A percentile compares a stretch with the other conserved stretches of the same genome.
Conservation (phyloP, 495 filamentous ascomycete genomes). For the Neurospora cerealis region DNA sequence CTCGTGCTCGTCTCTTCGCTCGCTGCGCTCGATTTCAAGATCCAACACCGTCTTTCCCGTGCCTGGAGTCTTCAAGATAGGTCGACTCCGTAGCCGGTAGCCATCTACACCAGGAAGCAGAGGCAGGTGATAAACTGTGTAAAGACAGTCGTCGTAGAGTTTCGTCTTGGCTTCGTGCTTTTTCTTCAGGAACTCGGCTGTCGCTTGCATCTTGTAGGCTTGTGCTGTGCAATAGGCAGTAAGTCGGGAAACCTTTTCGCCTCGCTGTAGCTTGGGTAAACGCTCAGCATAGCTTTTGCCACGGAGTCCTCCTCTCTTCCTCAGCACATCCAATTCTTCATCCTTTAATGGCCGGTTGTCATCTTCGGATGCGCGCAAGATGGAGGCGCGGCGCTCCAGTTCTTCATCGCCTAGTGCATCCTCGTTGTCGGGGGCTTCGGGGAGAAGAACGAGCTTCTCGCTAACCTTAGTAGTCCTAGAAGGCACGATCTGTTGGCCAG, state of each 20-base stretch:
- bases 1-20: constrained; percentile 80
- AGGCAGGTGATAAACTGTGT: constrained; percentile 89
- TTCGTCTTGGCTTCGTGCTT: constrained; percentile 91
- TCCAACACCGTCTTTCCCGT: constrained; percentile 81
- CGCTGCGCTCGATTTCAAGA: constrained; percentile 92
- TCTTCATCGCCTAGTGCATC: constrained; percentile 42
- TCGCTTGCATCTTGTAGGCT: constrained; percentile 75
- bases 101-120: constrained; percentile 77
- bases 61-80: constrained; percentile 82
- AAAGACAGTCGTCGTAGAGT: constrained; percentile 97
- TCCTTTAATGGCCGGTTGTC: constrained; percentile 64
- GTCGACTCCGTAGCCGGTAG: constrained; percentile 78
- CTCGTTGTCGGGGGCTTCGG: constrained; percentile 62
- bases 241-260: constrained; percentile 78
- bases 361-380: constrained; percentile 45
- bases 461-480: constrained; percentile 83
- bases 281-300: constrained; percentile 95
- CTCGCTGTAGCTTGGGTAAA: constrained; percentile 76
- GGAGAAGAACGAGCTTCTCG: constrained; percentile 91
- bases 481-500: constrained; percentile 66
- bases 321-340: constrained; percentile 59
- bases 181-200: constrained; percentile 78
- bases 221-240: constrained; percentile 97
- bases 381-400: constrained; percentile 19
- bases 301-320: constrained; percentile 51